Percentiles rank a stretch among this genome's conserved stretches.
Conservation (phyloP, 78 protist species). For the Dictyostelium brefeldianum region DNA sequence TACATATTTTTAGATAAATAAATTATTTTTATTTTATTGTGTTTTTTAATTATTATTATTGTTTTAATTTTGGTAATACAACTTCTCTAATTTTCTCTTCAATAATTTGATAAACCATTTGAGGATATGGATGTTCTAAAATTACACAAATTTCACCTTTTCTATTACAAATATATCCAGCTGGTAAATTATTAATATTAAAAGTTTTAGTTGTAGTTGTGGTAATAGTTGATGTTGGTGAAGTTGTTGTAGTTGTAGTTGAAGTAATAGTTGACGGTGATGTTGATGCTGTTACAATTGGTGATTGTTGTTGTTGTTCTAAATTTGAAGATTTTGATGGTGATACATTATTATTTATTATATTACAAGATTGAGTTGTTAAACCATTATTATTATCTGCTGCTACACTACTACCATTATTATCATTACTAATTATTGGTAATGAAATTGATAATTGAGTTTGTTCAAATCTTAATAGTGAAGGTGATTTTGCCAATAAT, state of each 20-base stretch:
- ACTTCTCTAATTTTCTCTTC: constrained; percentile 30
- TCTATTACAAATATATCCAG: constrained; percentile 43
- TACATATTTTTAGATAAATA: no score
- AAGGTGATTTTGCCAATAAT: neutral
- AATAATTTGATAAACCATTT: constrained; percentile 66
- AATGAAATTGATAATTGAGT: neutral
- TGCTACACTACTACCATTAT: neutral
- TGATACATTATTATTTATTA: constrained; percentile 11
- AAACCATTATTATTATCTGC: neutral
- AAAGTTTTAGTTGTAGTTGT: neutral
- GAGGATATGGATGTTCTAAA: constrained; percentile 70
- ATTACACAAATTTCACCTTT: constrained; percentile 68
- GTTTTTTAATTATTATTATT: neutral
- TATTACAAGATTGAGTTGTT: constrained; percentile 13
- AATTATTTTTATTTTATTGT: neutral
- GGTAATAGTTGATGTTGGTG: neutral
- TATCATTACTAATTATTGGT: neutral
- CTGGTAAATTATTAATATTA: neutral
- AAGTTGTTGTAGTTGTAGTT: neutral
- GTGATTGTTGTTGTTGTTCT: no score
- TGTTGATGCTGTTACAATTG: neutral
- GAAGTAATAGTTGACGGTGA: neutral
- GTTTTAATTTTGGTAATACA: constrained; percentile 4
- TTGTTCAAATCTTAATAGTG: neutral
- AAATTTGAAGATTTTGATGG: neutral